phyloP scores from a whole-genome alignment of 2,329 filamentous ascomycete genomes.

The Didymella pinodella region DNA sequence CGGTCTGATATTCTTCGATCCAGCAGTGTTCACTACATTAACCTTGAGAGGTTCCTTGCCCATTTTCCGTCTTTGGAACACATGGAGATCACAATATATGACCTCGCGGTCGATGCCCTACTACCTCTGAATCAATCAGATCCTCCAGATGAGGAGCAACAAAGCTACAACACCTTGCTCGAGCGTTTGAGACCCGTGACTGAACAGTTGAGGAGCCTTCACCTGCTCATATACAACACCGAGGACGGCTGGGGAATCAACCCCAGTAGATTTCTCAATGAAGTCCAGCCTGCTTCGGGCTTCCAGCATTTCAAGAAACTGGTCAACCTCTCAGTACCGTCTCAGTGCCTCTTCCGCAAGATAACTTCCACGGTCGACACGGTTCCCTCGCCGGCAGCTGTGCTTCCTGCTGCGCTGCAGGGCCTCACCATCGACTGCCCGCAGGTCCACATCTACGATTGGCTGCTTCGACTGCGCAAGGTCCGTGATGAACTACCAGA shows the following conservation, averaged over 20 bases:
- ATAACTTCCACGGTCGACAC: neutral
- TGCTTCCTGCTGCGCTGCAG: neutral
- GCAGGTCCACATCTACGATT: constrained; percentile 1
- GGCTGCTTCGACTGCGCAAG: neutral
- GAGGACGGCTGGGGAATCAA: neutral
- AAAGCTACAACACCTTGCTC: neutral
- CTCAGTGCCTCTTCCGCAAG: neutral
- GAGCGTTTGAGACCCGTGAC: neutral
- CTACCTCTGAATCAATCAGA: neutral
- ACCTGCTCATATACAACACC: neutral
- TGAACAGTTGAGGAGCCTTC: neutral
- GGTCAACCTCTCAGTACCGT: neutral
- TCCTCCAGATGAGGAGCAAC: neutral
- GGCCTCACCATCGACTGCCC: neutral
- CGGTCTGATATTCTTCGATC: neutral
- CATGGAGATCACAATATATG: neutral
- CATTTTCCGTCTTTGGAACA: neutral
- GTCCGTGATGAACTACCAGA: neutral
- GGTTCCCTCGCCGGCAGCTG: neutral
- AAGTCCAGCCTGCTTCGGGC: neutral
- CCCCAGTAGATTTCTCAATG: neutral
- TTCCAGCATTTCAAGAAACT: constrained; percentile 3
- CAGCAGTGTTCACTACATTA: neutral
- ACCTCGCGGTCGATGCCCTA: neutral
- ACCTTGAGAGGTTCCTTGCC: neutral